phyloP scores from a whole-genome alignment of 2,329 filamentous ascomycete species.

The Curvularia sp. region DNA sequence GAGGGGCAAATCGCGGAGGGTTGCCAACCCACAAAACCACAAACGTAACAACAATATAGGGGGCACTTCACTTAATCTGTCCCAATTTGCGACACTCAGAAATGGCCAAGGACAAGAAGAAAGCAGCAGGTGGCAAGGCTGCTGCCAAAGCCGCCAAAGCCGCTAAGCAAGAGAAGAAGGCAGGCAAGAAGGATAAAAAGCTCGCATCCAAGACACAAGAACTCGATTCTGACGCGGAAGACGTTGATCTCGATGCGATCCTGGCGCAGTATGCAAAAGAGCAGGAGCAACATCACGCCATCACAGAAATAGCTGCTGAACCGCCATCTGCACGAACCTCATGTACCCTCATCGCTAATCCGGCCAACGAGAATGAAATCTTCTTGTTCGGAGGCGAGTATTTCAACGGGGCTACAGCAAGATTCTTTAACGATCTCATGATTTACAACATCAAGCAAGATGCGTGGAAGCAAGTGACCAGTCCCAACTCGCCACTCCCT shows the following conservation, averaged over 20 bases:
- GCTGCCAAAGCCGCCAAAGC: constrained; percentile 61
- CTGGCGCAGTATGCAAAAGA: constrained; percentile 89
- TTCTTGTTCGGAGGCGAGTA: constrained; percentile 95
- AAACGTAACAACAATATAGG: background rate
- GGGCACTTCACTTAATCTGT: background rate
- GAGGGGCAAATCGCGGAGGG: constrained; percentile 26
- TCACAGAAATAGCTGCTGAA: constrained; percentile 78
- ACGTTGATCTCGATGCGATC: constrained; percentile 90
- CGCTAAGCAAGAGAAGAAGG: constrained; percentile 87
- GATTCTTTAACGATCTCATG: constrained; percentile 71
- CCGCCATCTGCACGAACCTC: constrained; percentile 82
- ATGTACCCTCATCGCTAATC: constrained; percentile 82
- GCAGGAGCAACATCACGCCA: constrained; percentile 92
- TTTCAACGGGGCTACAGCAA: constrained; percentile 87
- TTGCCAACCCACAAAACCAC: constrained; percentile 1
- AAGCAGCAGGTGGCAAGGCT: constrained; percentile 55
- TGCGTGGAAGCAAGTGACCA: constrained; percentile 89
- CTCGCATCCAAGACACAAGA: constrained; percentile 72
- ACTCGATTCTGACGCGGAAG: constrained; percentile 87
- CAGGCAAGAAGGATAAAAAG: constrained; percentile 77
- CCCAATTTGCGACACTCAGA: background rate
- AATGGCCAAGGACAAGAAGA: constrained; percentile 64
- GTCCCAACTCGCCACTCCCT: constrained; percentile 88
- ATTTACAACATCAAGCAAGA: constrained; percentile 80
- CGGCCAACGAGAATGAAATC: constrained; percentile 84